Evolutionary conservation across 2,329 filamentous ascomycete genomes (phyloP).

Genomic region (Phialocephala subalpina): DNA sequence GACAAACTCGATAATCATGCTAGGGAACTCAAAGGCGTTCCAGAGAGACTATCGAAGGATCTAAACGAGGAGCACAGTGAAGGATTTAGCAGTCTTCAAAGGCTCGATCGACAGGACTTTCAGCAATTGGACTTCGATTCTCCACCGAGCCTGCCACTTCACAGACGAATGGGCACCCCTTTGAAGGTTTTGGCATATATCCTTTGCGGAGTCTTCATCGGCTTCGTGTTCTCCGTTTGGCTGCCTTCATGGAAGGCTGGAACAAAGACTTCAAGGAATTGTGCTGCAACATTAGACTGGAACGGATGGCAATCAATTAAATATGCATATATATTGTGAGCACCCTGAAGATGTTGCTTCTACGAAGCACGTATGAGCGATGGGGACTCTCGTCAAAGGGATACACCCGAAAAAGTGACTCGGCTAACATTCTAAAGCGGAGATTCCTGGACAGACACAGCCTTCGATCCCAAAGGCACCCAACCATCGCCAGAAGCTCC

Average conservation of each 20-base stretch:
- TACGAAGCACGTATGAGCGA: too few relatives aligned
- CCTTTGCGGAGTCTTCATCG: not conserved
- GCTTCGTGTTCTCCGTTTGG: not conserved
- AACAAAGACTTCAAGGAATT: not conserved
- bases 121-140: too few relatives aligned
- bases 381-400: not conserved
- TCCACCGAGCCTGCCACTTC: too few relatives aligned
- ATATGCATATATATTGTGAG: slow-evolving; percentile 8
- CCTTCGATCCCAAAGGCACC: not conserved
- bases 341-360: not conserved
- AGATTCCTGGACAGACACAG: slow-evolving; percentile 11
- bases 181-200: not conserved
- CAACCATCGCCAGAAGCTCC: slow-evolving; percentile 2
- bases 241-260: too few relatives aligned
- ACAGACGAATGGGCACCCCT: too few relatives aligned
- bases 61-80: too few relatives aligned
- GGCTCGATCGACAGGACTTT: too few relatives aligned
- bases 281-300: slow-evolving; percentile 1
- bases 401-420: not conserved
- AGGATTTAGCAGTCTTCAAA: too few relatives aligned
- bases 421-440: not conserved
- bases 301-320: not conserved
- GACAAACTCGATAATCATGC: too few relatives aligned
- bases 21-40: too few relatives aligned
- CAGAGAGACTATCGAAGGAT: too few relatives aligned